Evolutionary conservation across 2,329 filamentous ascomycete species (phyloP), one percentile per base, ranked within the genome.

Genomic region (Hypoxylon sp.): DNA sequence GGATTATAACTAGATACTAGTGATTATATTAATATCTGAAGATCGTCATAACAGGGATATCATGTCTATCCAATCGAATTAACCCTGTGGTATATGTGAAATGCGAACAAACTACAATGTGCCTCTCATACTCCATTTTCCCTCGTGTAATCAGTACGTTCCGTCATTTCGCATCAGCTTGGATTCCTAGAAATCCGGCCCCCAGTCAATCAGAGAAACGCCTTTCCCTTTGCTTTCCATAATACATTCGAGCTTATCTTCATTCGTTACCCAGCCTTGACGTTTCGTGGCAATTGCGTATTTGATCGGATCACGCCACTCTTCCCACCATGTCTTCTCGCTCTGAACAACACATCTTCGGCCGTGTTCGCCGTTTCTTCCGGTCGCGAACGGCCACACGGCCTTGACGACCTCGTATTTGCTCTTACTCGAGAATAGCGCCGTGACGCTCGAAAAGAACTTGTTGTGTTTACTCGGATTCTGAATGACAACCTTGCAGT

Each of bases 321-420:
- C 83, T 53, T 79, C 78, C 83, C 85, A 88, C 86, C 86, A 88
- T 2, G 79, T 80, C 73, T 86, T 85, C 75, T 89, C 86, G 63
- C 81, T 85, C 75, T 87, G 84, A n/a, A 88, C 84, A 2, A 80
- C 79, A 69, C 82, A 87, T 57, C 75, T 76, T 52, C 83, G 80
- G 11, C 75, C 82, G n/a, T 68, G 74, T 67, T 84, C 84, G 41
- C 79, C 84, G 69, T 77, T 82, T 72, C 75, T 79, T 2, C 80
- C 78, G 68, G 84, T 84, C 1, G 86, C 86, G 76, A 87, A 88
- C 2, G 86, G 86, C 86, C 86, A 89, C 1, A 88, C 82, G 0
- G 82, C 80, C 73, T 86, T 85, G 52, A 86, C 80, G 2, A 87
- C 84, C 74, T 87, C 86, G 69, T 87, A 88, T 67, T 81, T 84